Percentiles rank a stretch among this genome's conserved stretches.
These are phyloP conservation scores for Tetrapyrgos nigripes DNA, from an alignment of 1,284 basidiomycete species.

Conservation along the genomic window DNA sequence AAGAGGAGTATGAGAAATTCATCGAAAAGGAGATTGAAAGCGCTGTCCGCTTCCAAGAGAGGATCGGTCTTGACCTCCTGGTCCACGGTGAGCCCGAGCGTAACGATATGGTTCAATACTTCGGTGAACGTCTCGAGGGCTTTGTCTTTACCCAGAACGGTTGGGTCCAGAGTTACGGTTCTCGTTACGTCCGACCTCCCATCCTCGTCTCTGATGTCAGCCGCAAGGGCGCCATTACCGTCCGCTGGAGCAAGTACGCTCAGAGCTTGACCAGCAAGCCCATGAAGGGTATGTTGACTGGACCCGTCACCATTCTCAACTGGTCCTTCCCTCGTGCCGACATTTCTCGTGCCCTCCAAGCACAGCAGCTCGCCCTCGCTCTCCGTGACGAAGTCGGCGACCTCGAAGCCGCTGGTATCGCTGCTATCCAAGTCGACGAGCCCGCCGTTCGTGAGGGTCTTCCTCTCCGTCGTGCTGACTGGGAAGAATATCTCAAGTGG, in stretches of 20 bases:
- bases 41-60: constrained; percentile 97
- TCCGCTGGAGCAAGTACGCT: constrained; percentile 96
- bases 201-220: constrained; percentile 99
- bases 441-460: constrained; percentile 99
- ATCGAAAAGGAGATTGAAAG: constrained; percentile 98
- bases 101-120: constrained; percentile 99
- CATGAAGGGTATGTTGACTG: constrained; percentile 99
- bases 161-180: constrained; percentile 99
- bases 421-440: constrained; percentile 99
- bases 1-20: constrained; percentile 95
- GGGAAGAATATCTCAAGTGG: constrained; percentile 95
- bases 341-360: constrained; percentile 95
- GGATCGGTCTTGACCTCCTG: constrained; percentile 94
- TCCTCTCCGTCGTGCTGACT: constrained; percentile 93
- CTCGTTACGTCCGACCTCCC: constrained; percentile 97
- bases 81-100: constrained; percentile 99
- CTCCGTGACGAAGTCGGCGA: constrained; percentile 99
- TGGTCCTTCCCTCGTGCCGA: constrained; percentile 99
- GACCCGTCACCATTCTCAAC: constrained; percentile 97
- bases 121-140: constrained; percentile 95
- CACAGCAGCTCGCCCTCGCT: constrained; percentile 97
- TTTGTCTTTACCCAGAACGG: constrained; percentile 99
- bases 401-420: constrained; percentile 97
- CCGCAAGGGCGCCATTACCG: constrained; percentile 93
- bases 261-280: constrained; percentile 94